Percentiles rank a stretch among this genome's conserved stretches.
Evolutionary conservation across 805 yeast genomes (phyloP).

Genomic region (Barnettozyma vustinii): DNA sequence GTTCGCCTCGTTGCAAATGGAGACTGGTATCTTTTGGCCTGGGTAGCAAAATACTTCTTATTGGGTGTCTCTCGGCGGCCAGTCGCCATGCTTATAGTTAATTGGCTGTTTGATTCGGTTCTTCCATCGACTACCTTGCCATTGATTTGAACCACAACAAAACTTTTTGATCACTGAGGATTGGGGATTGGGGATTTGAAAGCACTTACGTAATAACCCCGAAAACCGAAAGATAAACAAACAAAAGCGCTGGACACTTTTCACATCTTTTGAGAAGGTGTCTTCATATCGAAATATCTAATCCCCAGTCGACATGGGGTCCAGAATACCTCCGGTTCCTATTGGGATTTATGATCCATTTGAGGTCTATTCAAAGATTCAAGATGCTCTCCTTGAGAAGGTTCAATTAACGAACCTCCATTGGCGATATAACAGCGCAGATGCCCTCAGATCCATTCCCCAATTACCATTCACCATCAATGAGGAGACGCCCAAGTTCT

Average conservation of each 20-base stretch:
- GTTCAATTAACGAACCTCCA: slow-evolving; percentile 62
- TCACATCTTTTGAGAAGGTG: no score
- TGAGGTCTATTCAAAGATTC: slow-evolving; percentile 43
- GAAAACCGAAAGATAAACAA: neutral
- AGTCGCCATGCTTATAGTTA: neutral
- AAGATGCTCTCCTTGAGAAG: slow-evolving; percentile 37
- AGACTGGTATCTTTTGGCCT: slow-evolving; percentile 11
- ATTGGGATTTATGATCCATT: slow-evolving; percentile 77
- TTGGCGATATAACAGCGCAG: slow-evolving; percentile 50
- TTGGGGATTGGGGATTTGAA: neutral
- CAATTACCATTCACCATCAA: slow-evolving; percentile 45
- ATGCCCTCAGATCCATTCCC: slow-evolving; percentile 61
- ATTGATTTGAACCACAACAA: slow-evolving; percentile 2
- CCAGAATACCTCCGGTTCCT: slow-evolving; percentile 8
- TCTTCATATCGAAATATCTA: neutral
- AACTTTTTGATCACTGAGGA: neutral
- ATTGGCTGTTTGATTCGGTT: neutral
- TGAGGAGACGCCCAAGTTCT: slow-evolving; percentile 49
- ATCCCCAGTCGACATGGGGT: neutral
- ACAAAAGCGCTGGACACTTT: neutral
- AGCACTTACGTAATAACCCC: neutral
- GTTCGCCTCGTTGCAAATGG: slow-evolving; percentile 18
- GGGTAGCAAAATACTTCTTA: slow-evolving; percentile 3
- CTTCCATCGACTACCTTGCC: neutral
- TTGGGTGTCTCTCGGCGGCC: slow-evolving; percentile 5